phyloP scores from a whole-genome alignment of 2,329 filamentous ascomycete species.

The Verticillium isaacii region DNA sequence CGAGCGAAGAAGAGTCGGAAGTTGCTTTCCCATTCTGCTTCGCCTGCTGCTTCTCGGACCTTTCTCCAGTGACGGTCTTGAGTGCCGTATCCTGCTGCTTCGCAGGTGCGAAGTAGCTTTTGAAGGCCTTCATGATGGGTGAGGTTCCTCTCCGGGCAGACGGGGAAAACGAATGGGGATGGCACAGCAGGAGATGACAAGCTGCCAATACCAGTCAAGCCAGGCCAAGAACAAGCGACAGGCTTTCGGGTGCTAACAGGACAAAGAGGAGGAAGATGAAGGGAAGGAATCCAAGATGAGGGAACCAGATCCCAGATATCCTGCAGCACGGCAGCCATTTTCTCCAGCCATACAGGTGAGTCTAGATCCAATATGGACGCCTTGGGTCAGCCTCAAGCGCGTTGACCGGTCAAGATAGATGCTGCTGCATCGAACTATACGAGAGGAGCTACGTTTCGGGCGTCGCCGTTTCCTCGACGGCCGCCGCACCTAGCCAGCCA shows the following conservation, averaged over 20 bases:
- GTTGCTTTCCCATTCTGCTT: background rate
- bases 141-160: background rate
- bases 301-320: background rate
- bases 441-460: background rate
- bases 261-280: background rate
- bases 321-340: background rate
- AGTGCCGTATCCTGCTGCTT: background rate
- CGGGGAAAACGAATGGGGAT: background rate
- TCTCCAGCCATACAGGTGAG: background rate
- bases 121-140: constrained; percentile 11
- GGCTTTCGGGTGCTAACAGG: background rate
- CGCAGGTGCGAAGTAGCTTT: constrained; percentile 10
- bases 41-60: constrained; percentile 3
- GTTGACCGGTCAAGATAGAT: background rate
- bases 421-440: background rate
- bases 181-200: background rate
- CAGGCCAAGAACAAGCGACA: background rate
- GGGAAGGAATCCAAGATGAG: background rate
- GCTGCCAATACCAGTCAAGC: background rate
- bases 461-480: background rate
- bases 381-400: background rate
- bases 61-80: background rate
- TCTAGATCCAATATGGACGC: background rate
- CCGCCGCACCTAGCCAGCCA: background rate
- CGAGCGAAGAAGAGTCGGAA: constrained; percentile 1